Conservation (phyloP, 176 grass and related monocot species). For the Poa pratensis region DNA sequence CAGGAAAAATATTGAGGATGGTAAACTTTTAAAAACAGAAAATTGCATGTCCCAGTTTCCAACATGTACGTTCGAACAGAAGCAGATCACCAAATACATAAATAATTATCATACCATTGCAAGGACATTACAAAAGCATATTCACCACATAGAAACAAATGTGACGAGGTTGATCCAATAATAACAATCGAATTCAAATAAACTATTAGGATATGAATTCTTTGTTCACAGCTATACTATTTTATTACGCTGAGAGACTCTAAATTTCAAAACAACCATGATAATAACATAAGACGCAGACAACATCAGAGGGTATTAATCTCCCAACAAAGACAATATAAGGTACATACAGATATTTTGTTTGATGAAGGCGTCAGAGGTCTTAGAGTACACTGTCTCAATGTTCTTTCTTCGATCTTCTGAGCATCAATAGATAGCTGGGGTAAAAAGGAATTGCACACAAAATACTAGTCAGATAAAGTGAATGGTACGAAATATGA, state of each 20-base stretch:
- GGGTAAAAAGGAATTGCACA: slow-evolving; percentile 15
- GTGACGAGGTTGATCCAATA: neutral
- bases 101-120: neutral
- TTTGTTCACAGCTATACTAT: neutral
- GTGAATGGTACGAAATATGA: neutral
- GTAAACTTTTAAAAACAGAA: slow-evolving; percentile 1
- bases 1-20: neutral
- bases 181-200: slow-evolving; percentile 4
- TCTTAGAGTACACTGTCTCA: slow-evolving; percentile 66
- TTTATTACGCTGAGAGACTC: neutral
- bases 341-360: slow-evolving; percentile 62
- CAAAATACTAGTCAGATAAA: slow-evolving; percentile 22
- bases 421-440: slow-evolving; percentile 72
- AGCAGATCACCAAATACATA: neutral
- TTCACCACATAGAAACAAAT: neutral
- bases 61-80: neutral
- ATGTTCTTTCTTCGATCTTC: slow-evolving; percentile 69
- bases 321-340: neutral
- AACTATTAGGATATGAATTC: neutral
- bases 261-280: neutral
- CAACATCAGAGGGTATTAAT: neutral
- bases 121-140: neutral
- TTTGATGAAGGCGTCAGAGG: slow-evolving; percentile 65
- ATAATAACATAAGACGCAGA: slow-evolving; percentile 6
- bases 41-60: slow-evolving; percentile 1